Percentiles rank a stretch among this genome's conserved stretches.
phyloP scores from a whole-genome alignment of 2,329 filamentous ascomycete genomes.

The Myriosclerotinia scirpicola region DNA sequence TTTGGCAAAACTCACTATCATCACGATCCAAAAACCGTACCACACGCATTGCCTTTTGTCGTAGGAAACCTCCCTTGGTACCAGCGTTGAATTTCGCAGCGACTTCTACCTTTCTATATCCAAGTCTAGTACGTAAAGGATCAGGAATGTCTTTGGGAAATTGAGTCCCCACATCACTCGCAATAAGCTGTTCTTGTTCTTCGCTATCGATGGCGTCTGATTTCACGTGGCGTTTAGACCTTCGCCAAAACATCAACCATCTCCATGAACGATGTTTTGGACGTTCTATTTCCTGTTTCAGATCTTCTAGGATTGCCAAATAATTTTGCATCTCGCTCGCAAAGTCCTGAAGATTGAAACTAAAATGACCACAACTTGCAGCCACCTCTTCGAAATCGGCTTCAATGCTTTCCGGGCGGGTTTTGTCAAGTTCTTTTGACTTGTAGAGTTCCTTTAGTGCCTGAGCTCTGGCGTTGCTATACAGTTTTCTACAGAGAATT shows the following conservation, averaged over 20 bases:
- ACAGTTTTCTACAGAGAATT: slow-evolving; percentile 53
- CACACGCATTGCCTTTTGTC: slow-evolving; percentile 53
- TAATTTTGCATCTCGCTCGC: slow-evolving; percentile 86
- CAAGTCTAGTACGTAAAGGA: slow-evolving; percentile 25
- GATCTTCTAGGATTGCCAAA: slow-evolving; percentile 78
- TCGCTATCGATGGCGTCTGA: slow-evolving; percentile 26
- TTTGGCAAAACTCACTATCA: slow-evolving; percentile 51
- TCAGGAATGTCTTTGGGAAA: slow-evolving; percentile 34
- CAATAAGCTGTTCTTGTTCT: slow-evolving; percentile 38
- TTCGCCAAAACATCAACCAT: slow-evolving; percentile 81
- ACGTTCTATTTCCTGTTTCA: slow-evolving; percentile 69
- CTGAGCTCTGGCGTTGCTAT: slow-evolving; percentile 70
- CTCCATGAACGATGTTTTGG: slow-evolving; percentile 68
- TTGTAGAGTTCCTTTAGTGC: slow-evolving; percentile 80
- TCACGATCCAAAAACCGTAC: slow-evolving; percentile 60
- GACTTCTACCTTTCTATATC: slow-evolving; percentile 29
- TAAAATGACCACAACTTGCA: slow-evolving; percentile 96
- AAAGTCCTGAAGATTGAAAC: slow-evolving; percentile 86
- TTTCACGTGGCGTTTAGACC: slow-evolving; percentile 33
- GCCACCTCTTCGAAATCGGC: slow-evolving; percentile 97
- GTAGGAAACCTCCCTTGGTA: slow-evolving; percentile 26
- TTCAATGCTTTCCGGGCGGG: slow-evolving; percentile 71
- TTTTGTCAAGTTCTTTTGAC: slow-evolving; percentile 69
- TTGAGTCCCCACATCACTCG: slow-evolving; percentile 19
- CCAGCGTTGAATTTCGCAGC: slow-evolving; percentile 22